phyloP scores from a whole-genome alignment of 208 protist genomes.

The Crithidia sp. region DNA sequence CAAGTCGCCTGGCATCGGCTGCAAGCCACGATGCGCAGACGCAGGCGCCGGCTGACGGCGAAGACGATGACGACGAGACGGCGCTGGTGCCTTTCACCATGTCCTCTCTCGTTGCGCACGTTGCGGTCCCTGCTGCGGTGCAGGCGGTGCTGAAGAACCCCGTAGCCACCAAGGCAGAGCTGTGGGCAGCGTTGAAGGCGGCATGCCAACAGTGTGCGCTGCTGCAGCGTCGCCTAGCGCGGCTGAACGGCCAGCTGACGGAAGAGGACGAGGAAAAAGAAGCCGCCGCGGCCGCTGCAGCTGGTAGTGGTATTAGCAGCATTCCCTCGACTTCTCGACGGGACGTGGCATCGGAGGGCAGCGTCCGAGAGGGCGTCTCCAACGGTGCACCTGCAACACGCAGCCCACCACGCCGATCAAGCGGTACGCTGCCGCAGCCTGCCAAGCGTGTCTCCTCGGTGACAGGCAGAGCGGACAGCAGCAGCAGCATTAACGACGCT shows the following conservation, averaged over 20 bases:
- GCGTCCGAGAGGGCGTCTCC: too few species aligned
- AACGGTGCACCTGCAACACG: too few species aligned
- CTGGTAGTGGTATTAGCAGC: too few species aligned
- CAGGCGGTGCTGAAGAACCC: slow-evolving; percentile 24
- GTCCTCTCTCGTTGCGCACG: not conserved
- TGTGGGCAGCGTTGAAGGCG: slow-evolving; percentile 25
- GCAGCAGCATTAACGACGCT: too few species aligned
- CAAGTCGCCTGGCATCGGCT: too few species aligned
- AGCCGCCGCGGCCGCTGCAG: not conserved
- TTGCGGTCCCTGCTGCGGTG: slow-evolving; percentile 23
- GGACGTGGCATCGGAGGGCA: too few species aligned
- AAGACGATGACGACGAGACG: not conserved
- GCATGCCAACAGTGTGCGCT: slow-evolving; percentile 19
- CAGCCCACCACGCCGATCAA: too few species aligned
- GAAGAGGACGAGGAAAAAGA: not conserved
- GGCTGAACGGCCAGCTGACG: not conserved
- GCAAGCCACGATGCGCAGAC: not conserved
- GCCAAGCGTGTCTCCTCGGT: too few species aligned
- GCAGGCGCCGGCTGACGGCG: not conserved
- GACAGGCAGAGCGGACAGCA: too few species aligned
- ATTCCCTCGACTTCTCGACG: too few species aligned
- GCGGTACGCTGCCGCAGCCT: too few species aligned
- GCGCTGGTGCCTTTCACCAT: not conserved
- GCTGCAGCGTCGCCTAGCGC: slow-evolving; percentile 22
- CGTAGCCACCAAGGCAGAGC: slow-evolving; percentile 23